These are phyloP conservation scores for Mycena sanguinolenta DNA, from an alignment of 768 basidiomycete species.

Conservation along the genomic window DNA sequence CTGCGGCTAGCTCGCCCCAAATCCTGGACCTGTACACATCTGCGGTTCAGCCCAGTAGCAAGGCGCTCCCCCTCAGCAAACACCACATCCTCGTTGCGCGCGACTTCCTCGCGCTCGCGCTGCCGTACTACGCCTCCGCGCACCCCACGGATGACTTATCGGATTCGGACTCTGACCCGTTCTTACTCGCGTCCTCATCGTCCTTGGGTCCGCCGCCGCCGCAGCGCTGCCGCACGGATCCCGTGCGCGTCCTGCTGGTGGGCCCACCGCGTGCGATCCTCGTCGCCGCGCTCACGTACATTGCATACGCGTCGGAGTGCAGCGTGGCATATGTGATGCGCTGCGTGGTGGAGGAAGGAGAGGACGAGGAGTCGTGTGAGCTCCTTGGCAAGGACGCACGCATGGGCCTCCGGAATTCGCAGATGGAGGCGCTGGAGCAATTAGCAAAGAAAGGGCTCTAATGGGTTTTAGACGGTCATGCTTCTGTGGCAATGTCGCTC, in stretches of 20 bases:
- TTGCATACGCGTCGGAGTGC: constrained; percentile 31
- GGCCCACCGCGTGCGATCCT: constrained; percentile 32
- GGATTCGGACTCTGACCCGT: background rate
- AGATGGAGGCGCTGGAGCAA: constrained; percentile 15
- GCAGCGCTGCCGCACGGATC: constrained; percentile 25
- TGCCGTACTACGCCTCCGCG: constrained; percentile 33
- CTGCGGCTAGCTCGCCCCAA: background rate
- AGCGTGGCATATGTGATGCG: constrained; percentile 30
- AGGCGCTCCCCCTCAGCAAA: constrained; percentile 13
- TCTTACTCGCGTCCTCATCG: no score
- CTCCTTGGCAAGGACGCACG: constrained; percentile 15
- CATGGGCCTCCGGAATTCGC: constrained; percentile 21
- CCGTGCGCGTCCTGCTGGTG: constrained; percentile 27
- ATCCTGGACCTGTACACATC: constrained; percentile 10
- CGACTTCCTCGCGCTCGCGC: constrained; percentile 37
- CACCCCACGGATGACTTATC: constrained; percentile 6
- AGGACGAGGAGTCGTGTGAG: constrained; percentile 26
- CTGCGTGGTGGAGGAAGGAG: constrained; percentile 28
- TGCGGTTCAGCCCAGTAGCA: background rate
- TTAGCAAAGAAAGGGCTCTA: constrained; percentile 21
- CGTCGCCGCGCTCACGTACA: constrained; percentile 23
- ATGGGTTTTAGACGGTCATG: background rate
- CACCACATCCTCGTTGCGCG: constrained; percentile 32
- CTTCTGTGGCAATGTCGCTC: no score
- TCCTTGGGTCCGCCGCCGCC: background rate